Percentiles rank a stretch among this genome's conserved stretches.
phyloP scores from a whole-genome alignment of 306 rosid species.

The Cucurbita argyrosperma region DNA sequence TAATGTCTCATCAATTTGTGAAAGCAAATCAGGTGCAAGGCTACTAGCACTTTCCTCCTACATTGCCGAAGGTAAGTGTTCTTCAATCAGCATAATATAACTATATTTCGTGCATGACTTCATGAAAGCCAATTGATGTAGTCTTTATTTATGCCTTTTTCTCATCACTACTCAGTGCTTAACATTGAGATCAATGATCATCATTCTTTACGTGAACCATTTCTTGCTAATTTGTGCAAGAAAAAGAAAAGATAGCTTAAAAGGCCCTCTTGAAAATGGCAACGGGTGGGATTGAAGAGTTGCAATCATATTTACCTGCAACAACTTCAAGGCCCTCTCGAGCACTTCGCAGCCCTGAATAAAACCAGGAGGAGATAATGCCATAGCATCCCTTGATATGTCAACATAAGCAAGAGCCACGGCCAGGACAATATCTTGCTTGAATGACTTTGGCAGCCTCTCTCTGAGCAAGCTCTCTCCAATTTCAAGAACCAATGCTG shows the following conservation, averaged over 20 bases:
- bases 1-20: constrained; percentile 88
- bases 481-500: constrained; percentile 52
- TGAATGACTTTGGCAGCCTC: constrained; percentile 77
- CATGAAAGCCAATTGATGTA: background rate
- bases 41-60: constrained; percentile 97
- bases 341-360: constrained; percentile 71
- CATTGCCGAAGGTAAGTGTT: constrained; percentile 5
- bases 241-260: background rate
- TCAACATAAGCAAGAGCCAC: constrained; percentile 85
- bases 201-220: background rate
- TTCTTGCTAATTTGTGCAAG: background rate
- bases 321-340: constrained; percentile 85
- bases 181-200: background rate
- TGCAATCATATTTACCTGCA: constrained; percentile 43
- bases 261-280: background rate
- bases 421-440: constrained; percentile 83
- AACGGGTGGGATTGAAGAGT: background rate
- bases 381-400: constrained; percentile 86
- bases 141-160: background rate
- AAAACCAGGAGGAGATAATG: constrained; percentile 62
- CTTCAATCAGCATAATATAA: background rate
- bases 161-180: background rate
- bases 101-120: background rate
- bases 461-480: constrained; percentile 72
- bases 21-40: constrained; percentile 86